Evolutionary conservation across 2,329 filamentous ascomycete species (phyloP).

Genomic region (Trichoderma polysporum): DNA sequence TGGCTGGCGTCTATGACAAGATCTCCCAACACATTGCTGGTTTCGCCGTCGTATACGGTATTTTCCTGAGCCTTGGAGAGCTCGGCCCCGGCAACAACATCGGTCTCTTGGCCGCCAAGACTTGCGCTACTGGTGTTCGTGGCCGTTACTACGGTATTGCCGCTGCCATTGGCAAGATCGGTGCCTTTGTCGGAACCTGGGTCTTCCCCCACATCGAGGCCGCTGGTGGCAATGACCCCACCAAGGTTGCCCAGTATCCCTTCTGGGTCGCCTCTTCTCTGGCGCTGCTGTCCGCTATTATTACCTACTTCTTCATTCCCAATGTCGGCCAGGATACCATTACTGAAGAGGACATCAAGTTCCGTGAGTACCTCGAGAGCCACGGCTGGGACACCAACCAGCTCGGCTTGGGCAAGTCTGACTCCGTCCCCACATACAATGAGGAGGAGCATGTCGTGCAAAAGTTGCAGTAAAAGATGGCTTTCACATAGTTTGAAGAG

Average conservation of each 20-base stretch:
- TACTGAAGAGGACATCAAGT: constrained; percentile 70
- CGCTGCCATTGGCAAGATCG: constrained; percentile 71
- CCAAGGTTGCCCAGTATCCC: constrained; percentile 73
- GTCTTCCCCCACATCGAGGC: constrained; percentile 73
- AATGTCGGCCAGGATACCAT: constrained; percentile 86
- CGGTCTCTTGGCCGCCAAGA: constrained; percentile 81
- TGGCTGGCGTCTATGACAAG: constrained; percentile 74
- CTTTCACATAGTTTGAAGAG: not conserved
- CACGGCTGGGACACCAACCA: constrained; percentile 73
- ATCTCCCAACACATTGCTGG: constrained; percentile 56
- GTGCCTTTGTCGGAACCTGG: constrained; percentile 82
- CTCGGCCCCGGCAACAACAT: constrained; percentile 90
- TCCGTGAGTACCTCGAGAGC: constrained; percentile 68
- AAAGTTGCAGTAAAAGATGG: constrained; percentile 2
- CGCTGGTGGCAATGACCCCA: constrained; percentile 52
- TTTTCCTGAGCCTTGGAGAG: constrained; percentile 42
- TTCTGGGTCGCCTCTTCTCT: constrained; percentile 82
- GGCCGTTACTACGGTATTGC: constrained; percentile 72
- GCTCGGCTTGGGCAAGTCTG: constrained; percentile 42
- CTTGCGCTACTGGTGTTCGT: constrained; percentile 81
- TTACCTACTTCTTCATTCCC: constrained; percentile 64
- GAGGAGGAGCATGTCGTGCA: constrained; percentile 15
- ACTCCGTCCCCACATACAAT: constrained; percentile 2
- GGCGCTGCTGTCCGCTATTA: constrained; percentile 69
- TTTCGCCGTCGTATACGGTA: constrained; percentile 40